Evolutionary conservation across 2,329 filamentous ascomycete genomes (phyloP), one percentile per base, ranked within the genome.

Genomic region (Claviceps cyperi): DNA sequence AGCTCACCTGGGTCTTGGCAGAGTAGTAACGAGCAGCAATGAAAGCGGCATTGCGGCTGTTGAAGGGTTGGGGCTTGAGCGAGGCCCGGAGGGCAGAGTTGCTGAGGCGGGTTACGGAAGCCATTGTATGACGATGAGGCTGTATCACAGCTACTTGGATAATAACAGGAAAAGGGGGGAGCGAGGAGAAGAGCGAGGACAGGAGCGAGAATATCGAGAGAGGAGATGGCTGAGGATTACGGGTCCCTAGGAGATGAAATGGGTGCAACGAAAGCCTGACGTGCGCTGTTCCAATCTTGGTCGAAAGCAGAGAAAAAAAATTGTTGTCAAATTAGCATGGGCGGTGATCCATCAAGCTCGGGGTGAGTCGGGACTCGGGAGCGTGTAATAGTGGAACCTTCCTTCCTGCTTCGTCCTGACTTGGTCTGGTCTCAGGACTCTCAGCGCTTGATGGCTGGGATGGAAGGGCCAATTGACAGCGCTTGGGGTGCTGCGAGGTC

Each of bases 11-110:
- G 61, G 84, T 80, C 80, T 96, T 96, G 59, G 88, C 83, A 56
- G 90, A 95, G 75, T 96, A 96, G 79, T 80, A 89, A 72, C 92
- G 83, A 66, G 85, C 73, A 66, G 85, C 83, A 73, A 83, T 88
- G 76, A 89, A 90, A 66, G 82, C 82, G 59, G 81, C 77, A 64
- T 75, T 72, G 65, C 82, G 81, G 66, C 81, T 76, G 67, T 77
- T 76, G 64, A 87, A 77, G 65, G 81, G 75, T 58, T 82, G 76
- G 60, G 80, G 72, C 65, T 77, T 73, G 64, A 87, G 71, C 53
- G 84, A 82, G 64, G 86, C 78, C 73, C 90, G 84, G 67, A 97
- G 77, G 70, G 86, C 81, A 69, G 85, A 79, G 65, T 84, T 81
- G 73, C 84, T 81, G 65, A 94, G 71, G 76, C 87, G 84, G 67